Percentiles rank a stretch among this genome's conserved stretches.
Evolutionary conservation across 2,329 filamentous ascomycete genomes (phyloP).

Genomic region (Zopfia rhizophila): DNA sequence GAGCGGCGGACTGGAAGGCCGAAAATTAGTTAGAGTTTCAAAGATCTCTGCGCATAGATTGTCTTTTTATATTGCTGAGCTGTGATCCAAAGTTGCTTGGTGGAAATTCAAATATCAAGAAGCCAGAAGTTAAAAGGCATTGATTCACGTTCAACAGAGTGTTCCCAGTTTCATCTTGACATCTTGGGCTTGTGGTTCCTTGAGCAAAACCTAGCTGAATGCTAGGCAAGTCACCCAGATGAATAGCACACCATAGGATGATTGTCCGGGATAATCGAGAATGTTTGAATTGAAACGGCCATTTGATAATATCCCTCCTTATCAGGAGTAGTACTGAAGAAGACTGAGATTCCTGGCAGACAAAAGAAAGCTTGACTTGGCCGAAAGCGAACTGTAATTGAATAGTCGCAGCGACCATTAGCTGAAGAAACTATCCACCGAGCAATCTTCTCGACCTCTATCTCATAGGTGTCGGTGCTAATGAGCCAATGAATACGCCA

Average conservation of each 20-base stretch:
- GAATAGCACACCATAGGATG: background rate
- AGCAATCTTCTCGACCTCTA: slow-evolving; percentile 1
- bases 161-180: background rate
- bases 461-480: slow-evolving; percentile 3
- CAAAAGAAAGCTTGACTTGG: slow-evolving; percentile 5
- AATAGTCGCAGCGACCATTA: background rate
- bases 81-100: background rate
- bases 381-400: slow-evolving; percentile 3
- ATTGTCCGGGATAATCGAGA: slow-evolving; percentile 3
- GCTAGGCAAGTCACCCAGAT: background rate
- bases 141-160: background rate
- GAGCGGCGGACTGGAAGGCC: too few species aligned
- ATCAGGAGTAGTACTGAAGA: background rate
- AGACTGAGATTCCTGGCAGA: slow-evolving; percentile 3
- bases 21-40: background rate
- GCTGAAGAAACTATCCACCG: background rate
- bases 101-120: background rate
- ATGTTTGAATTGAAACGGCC: background rate
- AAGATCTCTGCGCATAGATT: too few species aligned
- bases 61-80: background rate
- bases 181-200: slow-evolving; percentile 1
- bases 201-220: background rate
- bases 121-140: background rate
- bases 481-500: too few species aligned
- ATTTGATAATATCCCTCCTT: slow-evolving; percentile 5